Conservation (phyloP, 768 basidiomycete genomes). For the Suillus tomentosus region DNA sequence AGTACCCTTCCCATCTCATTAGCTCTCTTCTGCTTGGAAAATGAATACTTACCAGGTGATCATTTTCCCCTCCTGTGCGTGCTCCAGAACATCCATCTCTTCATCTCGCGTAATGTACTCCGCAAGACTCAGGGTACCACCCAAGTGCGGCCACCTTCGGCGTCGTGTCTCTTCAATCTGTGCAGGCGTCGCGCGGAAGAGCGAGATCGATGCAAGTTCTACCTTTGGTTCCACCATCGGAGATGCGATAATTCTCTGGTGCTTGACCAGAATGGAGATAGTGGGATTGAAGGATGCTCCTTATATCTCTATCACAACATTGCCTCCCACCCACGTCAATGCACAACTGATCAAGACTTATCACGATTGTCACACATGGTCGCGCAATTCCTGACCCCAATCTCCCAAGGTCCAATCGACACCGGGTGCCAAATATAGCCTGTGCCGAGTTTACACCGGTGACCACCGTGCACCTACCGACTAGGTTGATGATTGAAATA, state of each 20-base stretch:
- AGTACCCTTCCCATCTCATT: constrained; percentile 48
- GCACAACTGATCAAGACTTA: background rate
- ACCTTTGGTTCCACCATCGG: constrained; percentile 6
- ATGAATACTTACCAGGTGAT: constrained; percentile 47
- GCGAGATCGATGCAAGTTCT: constrained; percentile 34
- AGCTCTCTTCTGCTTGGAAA: background rate
- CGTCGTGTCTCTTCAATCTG: constrained; percentile 46
- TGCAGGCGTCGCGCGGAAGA: constrained; percentile 50
- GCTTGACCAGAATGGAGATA: background rate
- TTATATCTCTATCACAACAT: background rate
- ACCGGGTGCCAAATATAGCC: constrained; percentile 6
- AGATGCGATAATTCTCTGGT: background rate
- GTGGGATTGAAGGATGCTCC: background rate
- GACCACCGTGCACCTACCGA: background rate
- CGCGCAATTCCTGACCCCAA: background rate
- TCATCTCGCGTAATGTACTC: constrained; percentile 48
- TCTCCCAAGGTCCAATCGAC: background rate
- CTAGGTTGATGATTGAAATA: background rate
- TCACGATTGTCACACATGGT: background rate
- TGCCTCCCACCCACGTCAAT: constrained; percentile 4
- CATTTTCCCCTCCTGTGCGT: constrained; percentile 46
- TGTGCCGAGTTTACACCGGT: background rate
- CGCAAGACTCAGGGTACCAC: constrained; percentile 42
- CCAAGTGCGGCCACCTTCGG: constrained; percentile 45
- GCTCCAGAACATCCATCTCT: constrained; percentile 42